phyloP scores from a whole-genome alignment of 768 basidiomycete species.

The Suillus weaverae region DNA sequence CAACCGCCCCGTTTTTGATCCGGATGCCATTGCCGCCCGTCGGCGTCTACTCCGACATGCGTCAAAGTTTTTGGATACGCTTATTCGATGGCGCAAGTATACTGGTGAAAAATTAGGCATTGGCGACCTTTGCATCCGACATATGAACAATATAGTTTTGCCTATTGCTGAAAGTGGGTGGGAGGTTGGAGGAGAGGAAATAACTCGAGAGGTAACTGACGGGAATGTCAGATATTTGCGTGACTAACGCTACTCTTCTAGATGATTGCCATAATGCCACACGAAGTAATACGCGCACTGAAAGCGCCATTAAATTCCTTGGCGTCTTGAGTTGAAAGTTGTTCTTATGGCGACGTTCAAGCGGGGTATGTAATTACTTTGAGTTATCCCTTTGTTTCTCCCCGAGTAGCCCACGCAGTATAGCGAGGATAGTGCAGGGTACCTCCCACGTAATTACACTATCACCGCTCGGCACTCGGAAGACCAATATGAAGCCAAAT shows the following conservation, averaged over 20 bases:
- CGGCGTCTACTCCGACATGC: slow-evolving; percentile 64
- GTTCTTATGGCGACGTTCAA: slow-evolving; percentile 9
- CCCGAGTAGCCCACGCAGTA: slow-evolving; percentile 24
- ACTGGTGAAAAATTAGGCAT: slow-evolving; percentile 58
- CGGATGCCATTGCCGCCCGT: slow-evolving; percentile 71
- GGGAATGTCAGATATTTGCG: neutral
- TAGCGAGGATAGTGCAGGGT: slow-evolving; percentile 40
- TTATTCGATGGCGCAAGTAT: slow-evolving; percentile 77
- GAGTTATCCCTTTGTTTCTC: neutral
- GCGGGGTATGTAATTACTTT: slow-evolving; percentile 9
- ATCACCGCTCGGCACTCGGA: slow-evolving; percentile 38
- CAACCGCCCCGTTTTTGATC: slow-evolving; percentile 61
- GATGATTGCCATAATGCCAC: slow-evolving; percentile 24
- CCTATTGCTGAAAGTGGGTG: slow-evolving; percentile 74
- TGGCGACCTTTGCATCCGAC: slow-evolving; percentile 51
- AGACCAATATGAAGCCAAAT: slow-evolving; percentile 57
- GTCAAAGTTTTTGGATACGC: slow-evolving; percentile 70
- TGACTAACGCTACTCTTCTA: slow-evolving; percentile 14
- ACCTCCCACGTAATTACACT: slow-evolving; percentile 32
- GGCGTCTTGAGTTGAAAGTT: slow-evolving; percentile 12
- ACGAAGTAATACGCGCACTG: slow-evolving; percentile 25
- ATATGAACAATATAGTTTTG: slow-evolving; percentile 61
- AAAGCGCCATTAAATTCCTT: slow-evolving; percentile 16
- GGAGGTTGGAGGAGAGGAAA: slow-evolving; percentile 82
- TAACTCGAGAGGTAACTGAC: slow-evolving; percentile 54